Base-by-base conservation (phyloP, 768 basidiomycete genomes). In the Kwoniella newhampshirensis region DNA sequence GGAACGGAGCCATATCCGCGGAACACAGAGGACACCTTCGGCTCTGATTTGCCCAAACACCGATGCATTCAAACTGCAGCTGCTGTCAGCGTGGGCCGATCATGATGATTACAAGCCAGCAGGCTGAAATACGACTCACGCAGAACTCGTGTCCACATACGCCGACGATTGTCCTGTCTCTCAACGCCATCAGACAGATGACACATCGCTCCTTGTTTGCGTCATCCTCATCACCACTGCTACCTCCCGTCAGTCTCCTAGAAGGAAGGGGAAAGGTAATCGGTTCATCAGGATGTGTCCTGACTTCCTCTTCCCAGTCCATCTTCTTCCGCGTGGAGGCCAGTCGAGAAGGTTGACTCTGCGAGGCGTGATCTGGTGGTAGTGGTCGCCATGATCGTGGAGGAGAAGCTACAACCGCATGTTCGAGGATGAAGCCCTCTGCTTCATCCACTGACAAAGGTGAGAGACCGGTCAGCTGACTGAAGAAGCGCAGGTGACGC, bases 111-210 rank as follows among this genome's bases (percentile, higher is more conserved):
- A 21, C 1, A 15, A 39, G 47, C 3, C 23, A n/a, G n/a, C n/a
- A n/a, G n/a, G n/a, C n/a, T n/a, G n/a, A n/a, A n/a, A n/a, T 23
- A 17, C 2, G 18, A 69, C 75, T 71, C 47, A 76, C 75, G 68
- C 92, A 97, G 70, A 93, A 93, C 69, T 89, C 87, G 79, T 97
- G 92, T 1, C 89, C 87, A 75, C 92, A 96, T 7, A 80, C 81
- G 1, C 91, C 89, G 23, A 94, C 80, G 36, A 93, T 81, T 0
- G 91, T 87, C 42, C 87, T 80, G 77, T 96, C 90, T 13, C 81
- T 79, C 49, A 92, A 79, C 11, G 78, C 59, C 66, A 93, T 89
- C 21, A 97, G 79, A 67, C 92, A 97, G 30, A 97, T 94, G 57
- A 87, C 85, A 70, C 92, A 97, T 64, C 85, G 80, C 21, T 86